These are phyloP conservation scores for Aureobasidium sp. DNA, from an alignment of 2,329 filamentous ascomycete genomes.

Conservation along the genomic window DNA sequence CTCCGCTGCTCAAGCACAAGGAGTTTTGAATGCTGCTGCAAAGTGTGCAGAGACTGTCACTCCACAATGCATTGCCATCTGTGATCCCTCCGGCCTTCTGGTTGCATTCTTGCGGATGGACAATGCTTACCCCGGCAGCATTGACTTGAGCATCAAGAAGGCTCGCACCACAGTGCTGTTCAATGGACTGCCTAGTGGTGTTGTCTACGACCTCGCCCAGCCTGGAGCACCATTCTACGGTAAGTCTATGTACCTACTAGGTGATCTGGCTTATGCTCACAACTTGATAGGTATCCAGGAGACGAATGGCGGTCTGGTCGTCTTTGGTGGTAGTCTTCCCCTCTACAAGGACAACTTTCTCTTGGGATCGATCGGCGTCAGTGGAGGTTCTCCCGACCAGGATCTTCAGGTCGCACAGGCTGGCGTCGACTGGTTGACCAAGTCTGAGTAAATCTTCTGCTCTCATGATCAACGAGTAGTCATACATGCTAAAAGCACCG, in stretches of 20 bases:
- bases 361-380: slow-evolving; percentile 22
- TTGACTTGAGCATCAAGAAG: slow-evolving; percentile 24
- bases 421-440: slow-evolving; percentile 7
- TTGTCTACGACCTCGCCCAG: slow-evolving; percentile 19
- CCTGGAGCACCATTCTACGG: slow-evolving; percentile 15
- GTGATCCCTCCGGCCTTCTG: slow-evolving; percentile 21
- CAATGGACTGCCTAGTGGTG: slow-evolving; percentile 22
- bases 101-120: slow-evolving; percentile 25
- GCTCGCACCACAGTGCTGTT: slow-evolving; percentile 22
- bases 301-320: slow-evolving; percentile 23
- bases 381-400: slow-evolving; percentile 22
- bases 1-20: slow-evolving; percentile 19
- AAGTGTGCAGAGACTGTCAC: slow-evolving; percentile 11
- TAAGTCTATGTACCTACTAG: not conserved
- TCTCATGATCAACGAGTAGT: not conserved
- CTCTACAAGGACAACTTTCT: slow-evolving; percentile 20
- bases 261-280: not conserved
- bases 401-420: slow-evolving; percentile 18
- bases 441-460: not conserved
- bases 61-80: slow-evolving; percentile 21
- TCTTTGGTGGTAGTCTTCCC: slow-evolving; percentile 22
- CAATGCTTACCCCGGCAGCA: slow-evolving; percentile 20
- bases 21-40: slow-evolving; percentile 19
- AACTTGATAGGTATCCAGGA: slow-evolving; percentile 17
- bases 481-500: not conserved